Base-by-base conservation (phyloP, 495 filamentous ascomycete genomes). In the Penicillium angulare region DNA sequence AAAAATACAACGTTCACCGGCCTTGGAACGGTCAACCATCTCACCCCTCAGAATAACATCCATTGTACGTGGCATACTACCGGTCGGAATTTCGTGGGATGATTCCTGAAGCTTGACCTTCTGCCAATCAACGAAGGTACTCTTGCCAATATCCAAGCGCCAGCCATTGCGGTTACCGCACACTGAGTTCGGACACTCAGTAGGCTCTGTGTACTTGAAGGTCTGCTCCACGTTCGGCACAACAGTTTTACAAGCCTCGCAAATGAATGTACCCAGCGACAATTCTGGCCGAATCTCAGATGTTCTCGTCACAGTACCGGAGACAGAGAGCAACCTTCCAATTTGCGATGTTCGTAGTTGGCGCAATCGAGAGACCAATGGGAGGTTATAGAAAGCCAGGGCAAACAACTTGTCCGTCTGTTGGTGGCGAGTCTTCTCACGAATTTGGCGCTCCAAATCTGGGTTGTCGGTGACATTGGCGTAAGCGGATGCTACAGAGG, bases 51-150 rank as follows among this genome's bases (percentile, higher is more conserved):
- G 73, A 56, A 99, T 96, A 18, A 99, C 84, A 59, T 99, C 93
- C 84, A 99, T 90, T 4, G 93, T 99, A 34, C 93, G 83, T 3
- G 93, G 93, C 93, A 99, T 99, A 69, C 90, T 96, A 33, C 93
- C 93, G 1, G 93, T 99, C 0, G 93, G 93, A 40, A 99, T 99
- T 67, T 99, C 93, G 15, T 91, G 92, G 44, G 89, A 93, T 66
- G 96, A 97, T 71, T 99, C 93, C 68, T 99, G 93, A 24, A 97
- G 86, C 43, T 95, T 85, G 18, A 97, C 88, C 65, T 97, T 97
- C 56, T 99, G 93, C 93, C 93, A 99, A 69, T 99, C 93, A 17
- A 97, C 87, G 61, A 99, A 99, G 2, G 92, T 96, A 64, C 91
- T 96, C 67, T 96, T 93, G 36, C 90, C 81, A 63, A 99, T 97